These are phyloP conservation scores for Leptomonas pyrrhocoris DNA, from an alignment of 208 protist species.

Conservation along the genomic window DNA sequence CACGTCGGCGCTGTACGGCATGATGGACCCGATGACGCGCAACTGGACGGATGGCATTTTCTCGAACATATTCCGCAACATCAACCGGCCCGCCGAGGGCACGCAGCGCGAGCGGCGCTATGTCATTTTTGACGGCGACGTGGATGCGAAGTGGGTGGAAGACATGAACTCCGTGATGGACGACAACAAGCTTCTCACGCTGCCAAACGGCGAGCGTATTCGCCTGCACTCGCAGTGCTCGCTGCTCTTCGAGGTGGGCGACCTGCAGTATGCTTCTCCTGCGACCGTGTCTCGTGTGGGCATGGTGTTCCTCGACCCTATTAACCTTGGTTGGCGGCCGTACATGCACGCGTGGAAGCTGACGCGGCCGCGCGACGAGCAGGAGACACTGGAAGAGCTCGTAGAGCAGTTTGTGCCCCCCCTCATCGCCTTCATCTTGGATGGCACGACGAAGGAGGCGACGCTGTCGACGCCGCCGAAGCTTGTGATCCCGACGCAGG, in stretches of 20 bases:
- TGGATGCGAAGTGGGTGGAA: conserved; percentile 99
- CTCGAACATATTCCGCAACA: conserved; percentile 98
- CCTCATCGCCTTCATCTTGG: conserved; percentile 92
- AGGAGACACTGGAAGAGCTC: conserved; percentile 90
- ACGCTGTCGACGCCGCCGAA: conserved; percentile 68
- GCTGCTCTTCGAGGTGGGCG: conserved; percentile 98
- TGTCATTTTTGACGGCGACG: conserved; percentile 99
- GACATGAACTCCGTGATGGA: conserved; percentile 99
- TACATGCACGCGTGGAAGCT: conserved; percentile 94
- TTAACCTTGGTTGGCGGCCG: conserved; percentile 97
- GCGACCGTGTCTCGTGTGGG: conserved; percentile 98
- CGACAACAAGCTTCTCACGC: conserved; percentile 99
- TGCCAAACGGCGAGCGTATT: conserved; percentile 99
- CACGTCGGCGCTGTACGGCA: conserved; percentile 97
- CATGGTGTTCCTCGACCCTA: conserved; percentile 99
- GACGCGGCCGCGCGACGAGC: conserved; percentile 83
- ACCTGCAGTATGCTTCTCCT: conserved; percentile 99
- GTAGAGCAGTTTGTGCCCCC: conserved; percentile 94
- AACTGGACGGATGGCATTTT: conserved; percentile 99
- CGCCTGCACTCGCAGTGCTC: conserved; percentile 94
- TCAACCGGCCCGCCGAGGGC: conserved; percentile 91
- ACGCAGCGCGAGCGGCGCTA: conserved; percentile 92
- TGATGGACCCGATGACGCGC: conserved; percentile 98
- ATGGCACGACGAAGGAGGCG: conserved; percentile 89
- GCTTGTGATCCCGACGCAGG: conserved; percentile 85